These are phyloP conservation scores for Camillea tinctor DNA, from an alignment of 2,329 filamentous ascomycete genomes.

Conservation along the genomic window DNA sequence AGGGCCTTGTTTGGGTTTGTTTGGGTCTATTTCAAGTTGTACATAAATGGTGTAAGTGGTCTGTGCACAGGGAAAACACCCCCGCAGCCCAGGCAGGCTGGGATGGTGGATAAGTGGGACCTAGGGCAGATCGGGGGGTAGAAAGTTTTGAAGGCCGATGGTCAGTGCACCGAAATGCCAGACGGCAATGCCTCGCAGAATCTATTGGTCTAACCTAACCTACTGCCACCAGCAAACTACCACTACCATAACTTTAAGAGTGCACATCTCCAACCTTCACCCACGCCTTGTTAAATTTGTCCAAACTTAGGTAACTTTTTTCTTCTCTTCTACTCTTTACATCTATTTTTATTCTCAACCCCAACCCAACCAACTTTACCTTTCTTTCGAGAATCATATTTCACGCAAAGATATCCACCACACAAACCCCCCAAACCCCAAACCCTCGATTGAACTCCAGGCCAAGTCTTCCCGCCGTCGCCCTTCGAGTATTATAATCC, in stretches of 20 bases:
- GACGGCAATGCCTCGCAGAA: neutral
- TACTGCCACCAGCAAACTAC: neutral
- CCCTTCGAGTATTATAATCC: neutral
- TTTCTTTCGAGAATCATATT: neutral
- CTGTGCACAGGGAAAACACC: too few species aligned
- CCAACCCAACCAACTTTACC: neutral
- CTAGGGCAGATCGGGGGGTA: neutral
- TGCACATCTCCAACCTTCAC: neutral
- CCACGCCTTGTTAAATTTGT: neutral
- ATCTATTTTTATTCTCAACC: neutral
- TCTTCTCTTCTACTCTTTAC: neutral
- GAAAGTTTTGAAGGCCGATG: neutral
- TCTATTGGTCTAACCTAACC: too few species aligned
- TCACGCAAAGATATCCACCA: neutral
- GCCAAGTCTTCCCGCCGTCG: neutral
- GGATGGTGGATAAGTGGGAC: too few species aligned
- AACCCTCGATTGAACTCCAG: neutral
- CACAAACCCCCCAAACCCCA: too few species aligned
- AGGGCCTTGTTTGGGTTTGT: too few species aligned
- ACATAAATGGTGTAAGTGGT: too few species aligned
- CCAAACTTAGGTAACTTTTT: neutral
- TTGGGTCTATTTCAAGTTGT: too few species aligned
- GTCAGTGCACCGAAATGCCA: neutral
- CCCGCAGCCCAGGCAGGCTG: too few species aligned
- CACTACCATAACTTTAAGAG: neutral